Conservation (phyloP, 2,329 filamentous ascomycete genomes). For the Penicillium digitatum region DNA sequence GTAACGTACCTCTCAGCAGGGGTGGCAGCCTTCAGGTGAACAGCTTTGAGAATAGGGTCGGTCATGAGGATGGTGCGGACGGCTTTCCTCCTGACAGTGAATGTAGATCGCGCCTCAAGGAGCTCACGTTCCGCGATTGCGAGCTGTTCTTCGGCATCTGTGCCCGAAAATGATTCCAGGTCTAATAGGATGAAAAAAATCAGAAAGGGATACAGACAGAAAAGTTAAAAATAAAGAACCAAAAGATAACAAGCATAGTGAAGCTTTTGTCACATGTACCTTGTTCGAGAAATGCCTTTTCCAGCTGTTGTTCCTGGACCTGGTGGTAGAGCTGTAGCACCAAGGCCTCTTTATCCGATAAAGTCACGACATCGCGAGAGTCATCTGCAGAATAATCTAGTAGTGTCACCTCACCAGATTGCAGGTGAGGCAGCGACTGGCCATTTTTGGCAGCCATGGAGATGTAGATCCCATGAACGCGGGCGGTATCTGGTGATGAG, state of each 20-base stretch:
- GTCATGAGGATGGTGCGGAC: slow-evolving; percentile 65
- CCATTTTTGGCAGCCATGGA: slow-evolving; percentile 36
- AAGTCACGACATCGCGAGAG: slow-evolving; percentile 48
- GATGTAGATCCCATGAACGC: slow-evolving; percentile 26
- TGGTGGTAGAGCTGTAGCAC: slow-evolving; percentile 68
- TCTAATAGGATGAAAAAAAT: slow-evolving; percentile 22
- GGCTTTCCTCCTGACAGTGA: slow-evolving; percentile 66
- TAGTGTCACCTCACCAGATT: slow-evolving; percentile 34
- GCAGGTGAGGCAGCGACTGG: slow-evolving; percentile 31
- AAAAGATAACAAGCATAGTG: not conserved
- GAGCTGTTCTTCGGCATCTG: slow-evolving; percentile 52
- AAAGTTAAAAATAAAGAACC: not conserved
- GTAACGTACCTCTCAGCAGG: slow-evolving; percentile 62
- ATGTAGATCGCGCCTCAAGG: slow-evolving; percentile 65
- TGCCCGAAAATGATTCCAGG: slow-evolving; percentile 41
- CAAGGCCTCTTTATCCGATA: slow-evolving; percentile 64
- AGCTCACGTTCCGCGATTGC: slow-evolving; percentile 59
- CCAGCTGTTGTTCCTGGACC: slow-evolving; percentile 66
- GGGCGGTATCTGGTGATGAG: slow-evolving; percentile 31
- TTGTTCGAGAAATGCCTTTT: slow-evolving; percentile 62
- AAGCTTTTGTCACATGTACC: slow-evolving; percentile 24
- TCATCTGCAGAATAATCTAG: slow-evolving; percentile 44
- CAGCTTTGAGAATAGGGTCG: slow-evolving; percentile 72
- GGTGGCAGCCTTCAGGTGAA: slow-evolving; percentile 64
- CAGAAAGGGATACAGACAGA: not conserved